Evolutionary conservation across 2,329 filamentous ascomycete genomes (phyloP), one percentile per base, ranked within the genome.

Genomic region (Sarocladium kiliense): DNA sequence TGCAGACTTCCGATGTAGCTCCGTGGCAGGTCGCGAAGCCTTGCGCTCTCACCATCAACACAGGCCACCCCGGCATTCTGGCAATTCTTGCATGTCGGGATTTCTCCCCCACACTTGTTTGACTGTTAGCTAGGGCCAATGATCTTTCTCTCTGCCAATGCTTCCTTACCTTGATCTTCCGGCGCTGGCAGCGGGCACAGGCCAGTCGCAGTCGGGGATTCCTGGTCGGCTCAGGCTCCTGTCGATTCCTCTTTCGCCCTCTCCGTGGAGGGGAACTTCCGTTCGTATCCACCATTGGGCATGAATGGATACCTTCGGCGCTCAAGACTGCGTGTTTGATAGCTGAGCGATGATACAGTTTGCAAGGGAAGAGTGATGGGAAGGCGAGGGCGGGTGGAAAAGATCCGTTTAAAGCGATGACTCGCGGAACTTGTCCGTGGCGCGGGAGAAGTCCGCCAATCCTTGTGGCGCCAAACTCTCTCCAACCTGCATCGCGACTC

Each of bases 121-220:
- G n/a, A n/a, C n/a, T n/a, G n/a, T n/a, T n/a, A n/a, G n/a, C n/a
- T n/a, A n/a, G n/a, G n/a, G n/a, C n/a, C n/a, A n/a, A n/a, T n/a
- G n/a, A n/a, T n/a, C n/a, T n/a, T n/a, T n/a, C n/a, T n/a, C n/a
- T n/a, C n/a, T n/a, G n/a, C n/a, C n/a, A n/a, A n/a, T n/a, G n/a
- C n/a, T n/a, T n/a, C n/a, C n/a, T 23, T 65, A 75, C 75, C 45
- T 71, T 71, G 61, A 79, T 79, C 64, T 80, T 80, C 25, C 77
- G 69, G 41, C 74, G 66, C 57, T 80, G 77, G 55, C 77, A 80
- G 4, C 70, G 64, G 18, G 63, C 60, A 59, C 65, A 66, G 0
- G 67, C 63, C 45, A 73, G 59, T 5, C 65, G 61, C 42, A 67
- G 58, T 16, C 67, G 60, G 25, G 62, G 59, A 27, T 63, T 68